phyloP scores from a whole-genome alignment of 2,329 filamentous ascomycete species.

The Pestalotiopsis sp. region DNA sequence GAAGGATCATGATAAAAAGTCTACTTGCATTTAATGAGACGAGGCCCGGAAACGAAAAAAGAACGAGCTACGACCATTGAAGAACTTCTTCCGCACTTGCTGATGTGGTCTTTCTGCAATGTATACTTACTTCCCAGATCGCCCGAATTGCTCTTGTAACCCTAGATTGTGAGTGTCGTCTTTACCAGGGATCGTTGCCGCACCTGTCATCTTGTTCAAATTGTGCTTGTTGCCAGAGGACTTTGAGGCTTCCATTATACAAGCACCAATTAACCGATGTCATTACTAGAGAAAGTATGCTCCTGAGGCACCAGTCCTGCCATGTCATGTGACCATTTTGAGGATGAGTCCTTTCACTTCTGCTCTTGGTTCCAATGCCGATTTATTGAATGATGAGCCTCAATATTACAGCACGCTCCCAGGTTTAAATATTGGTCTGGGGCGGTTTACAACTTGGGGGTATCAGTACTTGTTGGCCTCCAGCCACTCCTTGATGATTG shows the following conservation, averaged over 20 bases:
- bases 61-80: conserved; percentile 2
- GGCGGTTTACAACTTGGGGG: neutral
- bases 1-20: conserved; percentile 11
- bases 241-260: neutral
- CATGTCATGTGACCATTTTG: neutral
- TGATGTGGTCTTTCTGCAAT: too few species aligned
- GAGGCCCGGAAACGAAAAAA: neutral
- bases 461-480: conserved; percentile 46
- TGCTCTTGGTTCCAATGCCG: neutral
- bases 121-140: too few species aligned
- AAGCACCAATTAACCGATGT: neutral
- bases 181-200: too few species aligned
- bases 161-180: too few species aligned
- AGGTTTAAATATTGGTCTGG: neutral
- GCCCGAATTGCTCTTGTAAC: too few species aligned
- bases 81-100: too few species aligned
- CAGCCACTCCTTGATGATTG: conserved; percentile 79
- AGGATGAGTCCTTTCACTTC: neutral
- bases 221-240: neutral
- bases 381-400: neutral
- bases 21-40: conserved; percentile 8
- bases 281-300: neutral
- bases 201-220: neutral
- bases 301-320: neutral
- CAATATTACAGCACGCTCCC: neutral